Conservation (phyloP, 2,329 filamentous ascomycete species). For the Trichocomaceae sp. region DNA sequence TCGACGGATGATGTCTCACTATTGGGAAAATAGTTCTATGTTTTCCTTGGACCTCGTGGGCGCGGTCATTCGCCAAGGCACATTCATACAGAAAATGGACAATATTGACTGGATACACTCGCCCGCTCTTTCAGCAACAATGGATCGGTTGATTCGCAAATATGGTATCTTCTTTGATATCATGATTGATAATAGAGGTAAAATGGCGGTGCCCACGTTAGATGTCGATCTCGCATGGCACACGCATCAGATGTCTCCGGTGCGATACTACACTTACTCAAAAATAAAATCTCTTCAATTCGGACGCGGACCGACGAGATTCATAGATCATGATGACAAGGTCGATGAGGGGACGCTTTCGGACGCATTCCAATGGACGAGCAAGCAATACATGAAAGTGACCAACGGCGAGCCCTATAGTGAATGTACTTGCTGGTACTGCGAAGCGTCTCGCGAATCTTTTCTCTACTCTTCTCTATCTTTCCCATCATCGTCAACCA, state of each 20-base stretch:
- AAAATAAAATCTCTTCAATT: slow-evolving; percentile 33
- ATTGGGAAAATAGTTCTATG: slow-evolving; percentile 37
- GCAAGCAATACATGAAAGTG: slow-evolving; percentile 58
- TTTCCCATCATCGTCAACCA: slow-evolving; percentile 37
- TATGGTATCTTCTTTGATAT: slow-evolving; percentile 41
- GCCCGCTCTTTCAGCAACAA: slow-evolving; percentile 57
- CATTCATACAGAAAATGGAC: slow-evolving; percentile 56
- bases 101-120: slow-evolving; percentile 72
- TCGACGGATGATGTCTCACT: slow-evolving; percentile 38
- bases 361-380: slow-evolving; percentile 65
- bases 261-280: slow-evolving; percentile 56
- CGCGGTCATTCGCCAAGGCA: slow-evolving; percentile 39
- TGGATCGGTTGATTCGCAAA: slow-evolving; percentile 56
- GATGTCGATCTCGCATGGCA: slow-evolving; percentile 47
- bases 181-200: slow-evolving; percentile 30
- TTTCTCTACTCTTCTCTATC: slow-evolving; percentile 42
- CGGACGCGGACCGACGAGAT: slow-evolving; percentile 37
- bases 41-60: slow-evolving; percentile 38
- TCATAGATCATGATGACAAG: slow-evolving; percentile 80
- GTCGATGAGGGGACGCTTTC: slow-evolving; percentile 62
- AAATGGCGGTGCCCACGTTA: slow-evolving; percentile 31
- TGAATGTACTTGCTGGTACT: slow-evolving; percentile 79
- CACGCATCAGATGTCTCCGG: slow-evolving; percentile 66
- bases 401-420: slow-evolving; percentile 62
- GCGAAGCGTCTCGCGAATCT: slow-evolving; percentile 60